phyloP scores from a whole-genome alignment of 352 stramenopile species.

The Peronospora destructor region DNA sequence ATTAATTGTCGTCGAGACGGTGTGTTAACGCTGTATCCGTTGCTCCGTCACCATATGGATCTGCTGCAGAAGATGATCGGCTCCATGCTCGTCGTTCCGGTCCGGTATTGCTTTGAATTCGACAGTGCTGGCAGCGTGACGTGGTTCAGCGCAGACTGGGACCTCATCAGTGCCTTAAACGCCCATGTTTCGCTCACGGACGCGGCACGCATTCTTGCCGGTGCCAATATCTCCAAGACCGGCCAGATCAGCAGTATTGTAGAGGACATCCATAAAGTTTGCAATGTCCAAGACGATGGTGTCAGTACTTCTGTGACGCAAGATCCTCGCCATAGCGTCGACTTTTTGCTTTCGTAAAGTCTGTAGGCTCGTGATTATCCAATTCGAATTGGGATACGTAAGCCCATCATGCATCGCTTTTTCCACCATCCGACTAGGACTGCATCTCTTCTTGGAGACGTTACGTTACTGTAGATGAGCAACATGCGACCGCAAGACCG shows the following conservation, averaged over 20 bases:
- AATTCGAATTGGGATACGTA: slow-evolving; percentile 1
- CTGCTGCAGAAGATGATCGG: slow-evolving; percentile 47
- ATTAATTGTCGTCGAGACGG: slow-evolving; percentile 37
- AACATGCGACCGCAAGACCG: slow-evolving; percentile 6
- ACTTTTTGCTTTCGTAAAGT: slow-evolving; percentile 39
- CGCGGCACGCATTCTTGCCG: slow-evolving; percentile 34
- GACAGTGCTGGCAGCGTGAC: slow-evolving; percentile 31
- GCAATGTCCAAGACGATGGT: slow-evolving; percentile 3
- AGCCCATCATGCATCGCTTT: slow-evolving; percentile 12
- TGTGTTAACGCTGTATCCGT: slow-evolving; percentile 39
- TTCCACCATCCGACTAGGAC: slow-evolving; percentile 6
- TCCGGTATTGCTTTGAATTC: slow-evolving; percentile 54
- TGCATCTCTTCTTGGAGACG: slow-evolving; percentile 19
- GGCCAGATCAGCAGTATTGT: slow-evolving; percentile 39
- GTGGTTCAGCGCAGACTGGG: slow-evolving; percentile 55
- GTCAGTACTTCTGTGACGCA: not conserved
- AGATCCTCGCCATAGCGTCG: slow-evolving; percentile 29
- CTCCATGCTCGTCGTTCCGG: slow-evolving; percentile 30
- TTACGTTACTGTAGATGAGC: slow-evolving; percentile 14
- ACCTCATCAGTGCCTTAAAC: slow-evolving; percentile 42
- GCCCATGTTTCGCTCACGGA: slow-evolving; percentile 40
- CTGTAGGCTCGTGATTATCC: slow-evolving; percentile 20
- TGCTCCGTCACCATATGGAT: slow-evolving; percentile 32
- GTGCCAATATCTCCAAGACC: slow-evolving; percentile 47
- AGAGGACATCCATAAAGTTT: slow-evolving; percentile 14